These are phyloP conservation scores for Pseudofabraea citricarpa DNA, from an alignment of 2,329 filamentous ascomycete species.

Conservation along the genomic window DNA sequence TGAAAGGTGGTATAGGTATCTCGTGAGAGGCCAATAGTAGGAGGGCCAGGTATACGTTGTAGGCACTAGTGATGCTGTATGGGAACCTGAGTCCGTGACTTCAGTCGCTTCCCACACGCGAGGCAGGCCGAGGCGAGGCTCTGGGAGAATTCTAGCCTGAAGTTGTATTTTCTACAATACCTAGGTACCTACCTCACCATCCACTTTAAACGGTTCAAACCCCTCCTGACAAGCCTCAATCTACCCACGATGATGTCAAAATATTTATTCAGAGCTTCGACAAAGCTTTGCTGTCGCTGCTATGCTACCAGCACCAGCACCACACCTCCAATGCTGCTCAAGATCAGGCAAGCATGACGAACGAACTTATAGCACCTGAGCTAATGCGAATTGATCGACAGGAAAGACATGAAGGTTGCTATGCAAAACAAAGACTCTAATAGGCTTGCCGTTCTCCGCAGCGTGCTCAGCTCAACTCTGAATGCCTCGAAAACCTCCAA, in stretches of 20 bases:
- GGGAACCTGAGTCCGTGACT: too few relatives aligned
- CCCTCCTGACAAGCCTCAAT: background rate
- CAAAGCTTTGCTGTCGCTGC: slow-evolving; percentile 18
- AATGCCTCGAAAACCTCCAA: slow-evolving; percentile 70
- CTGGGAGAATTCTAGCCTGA: background rate
- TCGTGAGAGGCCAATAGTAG: background rate
- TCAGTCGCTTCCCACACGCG: too few relatives aligned
- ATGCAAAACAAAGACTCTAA: slow-evolving; percentile 61
- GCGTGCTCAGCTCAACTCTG: slow-evolving; percentile 63
- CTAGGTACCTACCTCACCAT: background rate
- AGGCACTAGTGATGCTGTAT: too few relatives aligned
- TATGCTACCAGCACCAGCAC: slow-evolving; percentile 22
- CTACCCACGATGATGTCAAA: slow-evolving; percentile 16
- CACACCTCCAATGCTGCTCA: slow-evolving; percentile 28
- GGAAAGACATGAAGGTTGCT: slow-evolving; percentile 55
- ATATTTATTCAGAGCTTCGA: slow-evolving; percentile 16
- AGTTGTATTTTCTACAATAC: background rate
- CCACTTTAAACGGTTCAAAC: background rate
- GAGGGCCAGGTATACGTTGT: too few relatives aligned
- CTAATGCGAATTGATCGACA: slow-evolving; percentile 8
- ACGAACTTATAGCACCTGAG: background rate
- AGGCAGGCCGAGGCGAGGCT: background rate
- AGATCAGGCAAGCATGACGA: slow-evolving; percentile 27
- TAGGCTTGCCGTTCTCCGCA: slow-evolving; percentile 64
- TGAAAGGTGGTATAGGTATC: too few relatives aligned